These are phyloP conservation scores for Cymbopogon citratus DNA, from an alignment of 176 grass and related monocot genomes.

Conservation along the genomic window DNA sequence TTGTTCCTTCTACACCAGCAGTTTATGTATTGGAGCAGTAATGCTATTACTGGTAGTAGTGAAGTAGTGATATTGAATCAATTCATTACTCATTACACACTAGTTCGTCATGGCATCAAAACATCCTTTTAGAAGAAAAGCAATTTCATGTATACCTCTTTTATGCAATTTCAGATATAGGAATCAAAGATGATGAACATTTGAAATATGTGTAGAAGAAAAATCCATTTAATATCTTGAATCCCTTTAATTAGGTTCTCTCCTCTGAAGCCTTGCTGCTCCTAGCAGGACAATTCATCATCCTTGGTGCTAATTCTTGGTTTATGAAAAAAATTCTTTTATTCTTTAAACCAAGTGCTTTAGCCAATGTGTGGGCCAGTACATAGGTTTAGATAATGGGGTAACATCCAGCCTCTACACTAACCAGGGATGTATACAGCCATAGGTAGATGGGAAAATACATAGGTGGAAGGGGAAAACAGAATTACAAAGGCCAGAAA, in stretches of 20 bases:
- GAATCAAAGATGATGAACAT: background rate
- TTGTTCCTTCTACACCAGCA: constrained; percentile 1
- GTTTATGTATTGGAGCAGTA: background rate
- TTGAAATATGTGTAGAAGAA: too few species aligned
- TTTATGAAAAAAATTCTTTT: background rate
- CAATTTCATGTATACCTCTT: background rate
- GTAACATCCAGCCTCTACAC: background rate
- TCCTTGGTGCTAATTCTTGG: background rate
- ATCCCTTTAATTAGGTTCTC: too few species aligned
- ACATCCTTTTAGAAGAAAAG: background rate
- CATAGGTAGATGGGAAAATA: background rate
- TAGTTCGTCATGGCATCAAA: background rate
- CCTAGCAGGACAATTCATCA: background rate
- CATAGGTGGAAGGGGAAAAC: background rate
- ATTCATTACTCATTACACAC: background rate
- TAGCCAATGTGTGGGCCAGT: background rate
- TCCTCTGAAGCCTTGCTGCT: background rate
- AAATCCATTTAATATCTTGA: too few species aligned
- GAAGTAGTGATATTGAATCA: background rate
- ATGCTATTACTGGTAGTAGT: background rate
- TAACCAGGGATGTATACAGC: background rate
- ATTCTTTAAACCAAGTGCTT: background rate
- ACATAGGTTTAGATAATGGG: background rate
- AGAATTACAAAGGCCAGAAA: background rate
- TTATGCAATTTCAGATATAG: background rate